Evolutionary conservation across 2,329 filamentous ascomycete species (phyloP).

Genomic region (Dactylellina drechsleri): DNA sequence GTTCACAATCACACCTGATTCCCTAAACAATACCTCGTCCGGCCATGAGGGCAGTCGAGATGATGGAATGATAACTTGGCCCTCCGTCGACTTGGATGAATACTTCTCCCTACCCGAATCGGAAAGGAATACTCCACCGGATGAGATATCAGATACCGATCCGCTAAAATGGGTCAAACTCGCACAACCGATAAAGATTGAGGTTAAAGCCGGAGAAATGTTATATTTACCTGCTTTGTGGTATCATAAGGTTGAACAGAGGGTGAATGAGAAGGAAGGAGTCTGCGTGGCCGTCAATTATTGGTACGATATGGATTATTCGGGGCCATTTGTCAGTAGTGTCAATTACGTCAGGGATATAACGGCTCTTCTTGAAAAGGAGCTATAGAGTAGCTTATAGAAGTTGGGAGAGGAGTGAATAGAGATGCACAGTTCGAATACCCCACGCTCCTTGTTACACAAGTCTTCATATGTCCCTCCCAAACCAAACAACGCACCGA

Average conservation of each 20-base stretch:
- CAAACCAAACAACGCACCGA: too few species aligned
- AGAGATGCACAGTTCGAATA: too few species aligned
- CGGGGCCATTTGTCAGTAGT: conserved; percentile 73
- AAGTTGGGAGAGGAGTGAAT: too few species aligned
- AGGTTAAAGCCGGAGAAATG: conserved; percentile 78
- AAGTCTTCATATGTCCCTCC: too few species aligned
- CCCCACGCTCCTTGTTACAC: too few species aligned
- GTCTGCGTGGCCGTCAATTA: conserved; percentile 84
- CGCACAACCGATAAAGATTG: conserved; percentile 73
- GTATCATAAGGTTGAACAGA: conserved; percentile 84
- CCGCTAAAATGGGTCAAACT: conserved; percentile 67
- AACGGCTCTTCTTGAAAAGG: not conserved
- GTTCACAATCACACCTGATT: conserved; percentile 58
- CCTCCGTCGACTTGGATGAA: conserved; percentile 24
- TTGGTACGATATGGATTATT: conserved; percentile 86
- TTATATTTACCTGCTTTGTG: conserved; percentile 83
- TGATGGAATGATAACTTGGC: conserved; percentile 35
- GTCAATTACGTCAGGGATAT: conserved; percentile 66
- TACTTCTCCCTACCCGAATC: conserved; percentile 40
- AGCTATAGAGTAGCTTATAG: too few species aligned
- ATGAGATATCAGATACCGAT: conserved; percentile 63
- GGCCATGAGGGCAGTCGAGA: not conserved
- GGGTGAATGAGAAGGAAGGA: conserved; percentile 72
- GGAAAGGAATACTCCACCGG: conserved; percentile 5
- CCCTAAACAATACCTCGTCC: conserved; percentile 26